Evolutionary conservation across 768 basidiomycete genomes (phyloP).

Genomic region (Cubamyces sp.): DNA sequence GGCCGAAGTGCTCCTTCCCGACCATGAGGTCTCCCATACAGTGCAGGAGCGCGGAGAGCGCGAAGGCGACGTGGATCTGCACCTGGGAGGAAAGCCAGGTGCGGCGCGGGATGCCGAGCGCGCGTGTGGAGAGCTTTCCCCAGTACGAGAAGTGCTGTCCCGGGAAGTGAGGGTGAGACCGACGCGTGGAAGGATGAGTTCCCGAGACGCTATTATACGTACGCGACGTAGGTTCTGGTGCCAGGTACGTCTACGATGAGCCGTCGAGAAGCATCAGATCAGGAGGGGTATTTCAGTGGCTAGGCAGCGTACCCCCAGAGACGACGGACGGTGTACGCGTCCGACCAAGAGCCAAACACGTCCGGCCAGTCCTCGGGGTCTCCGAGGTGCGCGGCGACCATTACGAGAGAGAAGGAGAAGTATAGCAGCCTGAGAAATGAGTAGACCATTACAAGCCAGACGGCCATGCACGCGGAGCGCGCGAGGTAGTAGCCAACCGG

Average conservation of each 20-base stretch:
- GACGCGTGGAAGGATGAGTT: background rate
- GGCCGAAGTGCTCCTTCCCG: conserved; percentile 17
- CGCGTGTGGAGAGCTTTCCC: conserved; percentile 30
- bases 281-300: too few species aligned
- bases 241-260: conserved; percentile 37
- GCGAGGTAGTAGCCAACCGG: background rate
- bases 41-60: conserved; percentile 42
- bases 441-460: background rate
- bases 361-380: conserved; percentile 45
- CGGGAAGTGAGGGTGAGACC: background rate
- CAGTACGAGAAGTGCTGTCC: conserved; percentile 35
- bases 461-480: background rate
- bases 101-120: conserved; percentile 33
- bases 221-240: conserved; percentile 44
- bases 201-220: conserved; percentile 14
- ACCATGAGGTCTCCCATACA: conserved; percentile 38
- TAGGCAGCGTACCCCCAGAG: conserved; percentile 44
- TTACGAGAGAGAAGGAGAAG: background rate
- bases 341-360: conserved; percentile 37
- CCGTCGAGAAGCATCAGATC: too few species aligned
- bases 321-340: conserved; percentile 44
- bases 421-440: background rate
- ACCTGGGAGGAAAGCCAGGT: conserved; percentile 34
- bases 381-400: conserved; percentile 26
- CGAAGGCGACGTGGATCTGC: conserved; percentile 42